Evolutionary conservation across 805 yeast genomes (phyloP).

Genomic region (Cyberlindnera nakhonratchasimensis): DNA sequence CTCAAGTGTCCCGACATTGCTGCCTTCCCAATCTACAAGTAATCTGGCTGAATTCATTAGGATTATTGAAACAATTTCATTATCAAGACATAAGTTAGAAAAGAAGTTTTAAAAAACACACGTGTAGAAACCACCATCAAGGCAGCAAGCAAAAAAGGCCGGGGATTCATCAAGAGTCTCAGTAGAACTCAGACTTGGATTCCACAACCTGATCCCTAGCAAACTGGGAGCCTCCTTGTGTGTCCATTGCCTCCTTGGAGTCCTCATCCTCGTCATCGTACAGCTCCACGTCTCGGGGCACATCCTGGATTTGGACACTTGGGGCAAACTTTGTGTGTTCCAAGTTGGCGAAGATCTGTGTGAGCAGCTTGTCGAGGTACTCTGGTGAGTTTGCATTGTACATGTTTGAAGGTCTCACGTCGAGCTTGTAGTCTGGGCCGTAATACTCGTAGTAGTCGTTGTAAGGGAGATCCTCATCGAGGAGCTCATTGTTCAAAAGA

Average conservation of each 20-base stretch:
- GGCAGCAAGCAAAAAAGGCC: not conserved
- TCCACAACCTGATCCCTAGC: slow-evolving; percentile 75
- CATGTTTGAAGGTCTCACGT: slow-evolving; percentile 95
- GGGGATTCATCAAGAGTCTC: not conserved
- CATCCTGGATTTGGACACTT: slow-evolving; percentile 89
- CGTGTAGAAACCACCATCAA: not conserved
- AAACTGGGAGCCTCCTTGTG: slow-evolving; percentile 85
- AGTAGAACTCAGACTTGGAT: slow-evolving; percentile 72
- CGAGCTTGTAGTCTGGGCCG: slow-evolving; percentile 94
- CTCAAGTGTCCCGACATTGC: slow-evolving; percentile 4
- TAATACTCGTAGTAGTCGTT: slow-evolving; percentile 93
- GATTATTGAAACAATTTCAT: too few species aligned
- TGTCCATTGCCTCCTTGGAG: slow-evolving; percentile 70
- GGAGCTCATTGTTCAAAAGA: slow-evolving; percentile 70
- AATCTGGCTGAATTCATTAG: too few species aligned
- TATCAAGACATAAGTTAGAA: not conserved
- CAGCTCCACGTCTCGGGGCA: slow-evolving; percentile 87
- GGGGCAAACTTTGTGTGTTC: slow-evolving; percentile 95
- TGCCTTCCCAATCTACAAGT: slow-evolving; percentile 7
- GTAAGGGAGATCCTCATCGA: slow-evolving; percentile 68
- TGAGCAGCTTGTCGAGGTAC: slow-evolving; percentile 77
- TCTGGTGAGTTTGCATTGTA: slow-evolving; percentile 93
- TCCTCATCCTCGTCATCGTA: slow-evolving; percentile 87
- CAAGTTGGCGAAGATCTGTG: slow-evolving; percentile 71
- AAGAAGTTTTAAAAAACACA: not conserved